Evolutionary conservation across 768 basidiomycete species (phyloP).

Genomic region (Lactarius sp.): DNA sequence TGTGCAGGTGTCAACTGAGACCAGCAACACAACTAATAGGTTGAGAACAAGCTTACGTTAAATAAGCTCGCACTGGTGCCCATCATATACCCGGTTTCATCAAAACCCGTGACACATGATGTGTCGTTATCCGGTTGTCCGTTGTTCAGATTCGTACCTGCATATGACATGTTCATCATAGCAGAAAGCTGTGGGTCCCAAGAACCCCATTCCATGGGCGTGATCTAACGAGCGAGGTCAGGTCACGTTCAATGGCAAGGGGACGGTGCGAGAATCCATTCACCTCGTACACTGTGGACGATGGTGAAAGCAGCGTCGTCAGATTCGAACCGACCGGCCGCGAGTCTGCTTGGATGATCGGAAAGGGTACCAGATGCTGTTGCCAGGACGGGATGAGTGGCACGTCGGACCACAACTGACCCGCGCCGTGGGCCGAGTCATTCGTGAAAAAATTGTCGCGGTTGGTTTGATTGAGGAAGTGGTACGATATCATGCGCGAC

Average conservation of each 20-base stretch:
- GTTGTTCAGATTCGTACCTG: conserved; percentile 59
- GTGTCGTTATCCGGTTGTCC: conserved; percentile 51
- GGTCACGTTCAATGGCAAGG: conserved; percentile 3
- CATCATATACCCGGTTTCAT: conserved; percentile 70
- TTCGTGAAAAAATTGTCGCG: conserved; percentile 56
- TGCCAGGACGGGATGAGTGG: conserved; percentile 48
- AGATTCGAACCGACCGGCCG: conserved; percentile 42
- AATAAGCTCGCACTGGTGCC: conserved; percentile 70
- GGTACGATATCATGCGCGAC: conserved; percentile 62
- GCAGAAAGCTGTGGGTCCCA: conserved; percentile 71
- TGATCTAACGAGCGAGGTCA: conserved; percentile 38
- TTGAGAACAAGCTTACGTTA: conserved; percentile 39
- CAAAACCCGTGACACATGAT: conserved; percentile 68
- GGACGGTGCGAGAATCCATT: conserved; percentile 12
- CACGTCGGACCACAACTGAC: conserved; percentile 61
- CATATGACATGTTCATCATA: conserved; percentile 56
- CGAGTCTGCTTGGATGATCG: conserved; percentile 58
- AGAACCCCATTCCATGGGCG: conserved; percentile 65
- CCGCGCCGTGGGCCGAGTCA: conserved; percentile 61
- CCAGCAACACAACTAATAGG: not conserved
- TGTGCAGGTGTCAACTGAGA: not conserved
- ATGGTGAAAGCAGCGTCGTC: conserved; percentile 37
- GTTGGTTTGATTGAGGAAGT: conserved; percentile 66
- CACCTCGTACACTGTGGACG: conserved; percentile 57
- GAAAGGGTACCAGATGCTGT: conserved; percentile 53